phyloP scores from a whole-genome alignment of 495 filamentous ascomycete species.

The Aspergillus campestris region DNA sequence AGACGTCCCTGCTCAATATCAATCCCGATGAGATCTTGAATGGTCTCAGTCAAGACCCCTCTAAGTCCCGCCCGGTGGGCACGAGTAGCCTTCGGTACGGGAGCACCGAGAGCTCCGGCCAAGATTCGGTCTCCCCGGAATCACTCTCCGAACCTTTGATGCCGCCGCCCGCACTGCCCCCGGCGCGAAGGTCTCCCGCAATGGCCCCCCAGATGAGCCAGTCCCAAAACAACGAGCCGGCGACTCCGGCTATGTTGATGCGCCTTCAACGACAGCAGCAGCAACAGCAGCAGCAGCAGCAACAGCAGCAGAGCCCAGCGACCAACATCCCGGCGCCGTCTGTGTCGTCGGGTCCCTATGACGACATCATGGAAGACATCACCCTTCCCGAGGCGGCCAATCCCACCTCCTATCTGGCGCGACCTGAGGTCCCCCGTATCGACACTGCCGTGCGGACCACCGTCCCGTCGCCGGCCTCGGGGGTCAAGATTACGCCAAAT shows the following conservation, averaged over 20 bases:
- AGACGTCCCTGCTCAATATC: conserved; percentile 48
- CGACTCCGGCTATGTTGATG: conserved; percentile 83
- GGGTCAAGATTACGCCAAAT: conserved; percentile 23
- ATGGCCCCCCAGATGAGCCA: conserved; percentile 33
- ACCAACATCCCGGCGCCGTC: background rate
- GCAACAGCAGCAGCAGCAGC: conserved; percentile 12
- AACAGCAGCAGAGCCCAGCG: conserved; percentile 1
- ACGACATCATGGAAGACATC: conserved; percentile 60
- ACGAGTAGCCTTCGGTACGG: conserved; percentile 32
- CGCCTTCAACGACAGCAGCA: conserved; percentile 46
- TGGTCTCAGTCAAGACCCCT: conserved; percentile 24
- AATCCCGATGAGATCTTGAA: conserved; percentile 44
- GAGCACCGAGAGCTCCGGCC: conserved; percentile 52
- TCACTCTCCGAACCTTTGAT: conserved; percentile 60
- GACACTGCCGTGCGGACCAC: conserved; percentile 30
- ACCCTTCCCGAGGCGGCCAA: conserved; percentile 56
- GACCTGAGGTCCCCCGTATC: conserved; percentile 35
- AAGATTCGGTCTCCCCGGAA: conserved; percentile 65
- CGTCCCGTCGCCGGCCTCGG: conserved; percentile 20
- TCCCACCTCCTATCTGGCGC: conserved; percentile 14
- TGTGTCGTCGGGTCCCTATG: conserved; percentile 23
- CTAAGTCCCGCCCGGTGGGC: conserved; percentile 21
- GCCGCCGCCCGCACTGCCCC: conserved; percentile 58
- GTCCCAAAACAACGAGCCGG: conserved; percentile 42
- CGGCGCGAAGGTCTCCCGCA: conserved; percentile 45